phyloP scores from a whole-genome alignment of 202 grass and related monocot genomes.

The Dendrocalamus latiflorus region DNA sequence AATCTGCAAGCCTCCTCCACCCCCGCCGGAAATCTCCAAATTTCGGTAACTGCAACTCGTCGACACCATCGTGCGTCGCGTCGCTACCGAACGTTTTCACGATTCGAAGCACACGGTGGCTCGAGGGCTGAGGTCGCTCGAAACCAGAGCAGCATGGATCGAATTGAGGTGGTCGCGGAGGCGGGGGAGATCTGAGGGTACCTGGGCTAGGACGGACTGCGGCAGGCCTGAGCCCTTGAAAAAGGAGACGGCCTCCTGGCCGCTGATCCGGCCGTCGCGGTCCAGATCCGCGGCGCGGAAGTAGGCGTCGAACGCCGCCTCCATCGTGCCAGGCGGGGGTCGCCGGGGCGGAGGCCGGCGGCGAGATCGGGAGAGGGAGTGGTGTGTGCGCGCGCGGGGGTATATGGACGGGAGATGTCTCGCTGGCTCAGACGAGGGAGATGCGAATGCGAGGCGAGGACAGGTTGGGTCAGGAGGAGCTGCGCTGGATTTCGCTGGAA shows the following conservation, averaged over 20 bases:
- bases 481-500: slow-evolving; percentile 13
- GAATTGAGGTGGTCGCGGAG: neutral
- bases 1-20: slow-evolving; percentile 1
- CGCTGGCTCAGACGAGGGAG: too few relatives aligned
- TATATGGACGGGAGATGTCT: neutral
- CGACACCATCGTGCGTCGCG: neutral
- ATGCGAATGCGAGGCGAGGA: neutral
- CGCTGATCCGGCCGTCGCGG: slow-evolving; percentile 93
- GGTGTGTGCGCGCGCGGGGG: neutral
- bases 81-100: neutral
- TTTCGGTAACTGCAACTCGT: neutral
- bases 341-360: neutral
- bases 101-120: neutral
- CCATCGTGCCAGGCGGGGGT: slow-evolving; percentile 22
- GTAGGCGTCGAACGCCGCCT: slow-evolving; percentile 88
- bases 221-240: slow-evolving; percentile 93
- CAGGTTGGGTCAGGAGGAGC: neutral
- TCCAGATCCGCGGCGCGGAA: slow-evolving; percentile 90
- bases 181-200: slow-evolving; percentile 34
- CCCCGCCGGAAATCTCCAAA: neutral
- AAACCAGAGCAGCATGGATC: neutral
- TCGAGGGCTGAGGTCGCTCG: neutral
- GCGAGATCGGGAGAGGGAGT: slow-evolving; percentile 27
- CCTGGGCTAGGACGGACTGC: slow-evolving; percentile 82
- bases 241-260: slow-evolving; percentile 84